Percentiles rank a stretch among this genome's conserved stretches.
These are phyloP conservation scores for Termitomyces sp. DNA, from an alignment of 768 basidiomycete genomes.

Conservation along the genomic window DNA sequence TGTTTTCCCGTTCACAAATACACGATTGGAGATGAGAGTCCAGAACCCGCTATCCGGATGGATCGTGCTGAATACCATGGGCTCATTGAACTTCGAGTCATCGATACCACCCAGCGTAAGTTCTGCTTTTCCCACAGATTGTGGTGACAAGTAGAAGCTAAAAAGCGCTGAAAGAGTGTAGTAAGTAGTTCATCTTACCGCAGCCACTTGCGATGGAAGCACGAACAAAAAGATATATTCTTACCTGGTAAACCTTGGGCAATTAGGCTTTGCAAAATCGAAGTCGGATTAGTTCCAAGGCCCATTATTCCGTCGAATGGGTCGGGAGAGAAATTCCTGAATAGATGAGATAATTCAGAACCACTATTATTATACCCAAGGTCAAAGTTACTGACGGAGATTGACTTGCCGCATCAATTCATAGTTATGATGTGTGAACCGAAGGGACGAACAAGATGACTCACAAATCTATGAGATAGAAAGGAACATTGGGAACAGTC, in stretches of 20 bases:
- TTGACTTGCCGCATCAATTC: slow-evolving; percentile 42
- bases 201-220: background rate
- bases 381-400: slow-evolving; percentile 46
- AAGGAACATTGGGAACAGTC: slow-evolving; percentile 9
- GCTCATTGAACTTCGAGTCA: slow-evolving; percentile 43
- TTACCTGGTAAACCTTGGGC: slow-evolving; percentile 46
- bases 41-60: slow-evolving; percentile 24
- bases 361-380: slow-evolving; percentile 30
- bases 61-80: slow-evolving; percentile 7
- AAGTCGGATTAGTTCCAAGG: slow-evolving; percentile 44
- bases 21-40: slow-evolving; percentile 38
- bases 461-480: slow-evolving; percentile 13
- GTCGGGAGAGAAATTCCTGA: background rate
- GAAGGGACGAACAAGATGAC: slow-evolving; percentile 13
- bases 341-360: background rate
- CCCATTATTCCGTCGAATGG: slow-evolving; percentile 26
- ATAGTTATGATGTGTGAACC: slow-evolving; percentile 16
- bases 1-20: slow-evolving; percentile 51
- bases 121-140: slow-evolving; percentile 45
- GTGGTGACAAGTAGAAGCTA: slow-evolving; percentile 47
- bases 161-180: slow-evolving; percentile 35
- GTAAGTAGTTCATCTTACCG: background rate
- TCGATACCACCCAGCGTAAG: slow-evolving; percentile 52
- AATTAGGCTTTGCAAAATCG: slow-evolving; percentile 43
- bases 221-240: background rate